These are phyloP conservation scores for Acanthamoeba sp. DNA, from an alignment of 208 protist genomes.

Conservation along the genomic window DNA sequence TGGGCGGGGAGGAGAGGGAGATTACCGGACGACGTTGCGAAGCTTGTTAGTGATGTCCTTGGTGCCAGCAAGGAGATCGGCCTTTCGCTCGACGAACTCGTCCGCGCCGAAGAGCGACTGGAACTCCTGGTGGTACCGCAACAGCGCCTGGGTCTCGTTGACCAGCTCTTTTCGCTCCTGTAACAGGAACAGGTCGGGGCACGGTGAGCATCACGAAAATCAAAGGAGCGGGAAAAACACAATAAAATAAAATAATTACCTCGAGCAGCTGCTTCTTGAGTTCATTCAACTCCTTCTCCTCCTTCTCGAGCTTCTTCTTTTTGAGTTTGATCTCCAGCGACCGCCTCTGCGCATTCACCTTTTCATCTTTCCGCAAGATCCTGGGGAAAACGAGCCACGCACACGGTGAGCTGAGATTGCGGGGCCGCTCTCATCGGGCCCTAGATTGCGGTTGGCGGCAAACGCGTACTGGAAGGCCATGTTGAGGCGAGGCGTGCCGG, in stretches of 20 bases:
- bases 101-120: slow-evolving; percentile 31
- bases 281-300: slow-evolving; percentile 57
- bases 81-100: slow-evolving; percentile 5
- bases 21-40: slow-evolving; percentile 28
- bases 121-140: slow-evolving; percentile 49
- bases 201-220: background rate
- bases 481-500: slow-evolving; percentile 45
- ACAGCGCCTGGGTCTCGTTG: slow-evolving; percentile 55
- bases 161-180: slow-evolving; percentile 66
- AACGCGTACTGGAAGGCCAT: slow-evolving; percentile 31
- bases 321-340: slow-evolving; percentile 39
- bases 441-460: too few species aligned
- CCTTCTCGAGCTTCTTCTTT: slow-evolving; percentile 52
- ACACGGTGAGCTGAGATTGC: background rate
- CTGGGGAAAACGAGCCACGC: background rate
- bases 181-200: background rate
- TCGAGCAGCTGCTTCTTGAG: slow-evolving; percentile 44
- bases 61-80: background rate
- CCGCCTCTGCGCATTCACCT: slow-evolving; percentile 1
- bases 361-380: slow-evolving; percentile 44
- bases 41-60: slow-evolving; percentile 32
- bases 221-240: background rate
- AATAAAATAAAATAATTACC: background rate
- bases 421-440: too few species aligned
- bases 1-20: background rate